These are phyloP conservation scores for Volutella citrinella DNA, from an alignment of 2,329 filamentous ascomycete species.

Conservation along the genomic window DNA sequence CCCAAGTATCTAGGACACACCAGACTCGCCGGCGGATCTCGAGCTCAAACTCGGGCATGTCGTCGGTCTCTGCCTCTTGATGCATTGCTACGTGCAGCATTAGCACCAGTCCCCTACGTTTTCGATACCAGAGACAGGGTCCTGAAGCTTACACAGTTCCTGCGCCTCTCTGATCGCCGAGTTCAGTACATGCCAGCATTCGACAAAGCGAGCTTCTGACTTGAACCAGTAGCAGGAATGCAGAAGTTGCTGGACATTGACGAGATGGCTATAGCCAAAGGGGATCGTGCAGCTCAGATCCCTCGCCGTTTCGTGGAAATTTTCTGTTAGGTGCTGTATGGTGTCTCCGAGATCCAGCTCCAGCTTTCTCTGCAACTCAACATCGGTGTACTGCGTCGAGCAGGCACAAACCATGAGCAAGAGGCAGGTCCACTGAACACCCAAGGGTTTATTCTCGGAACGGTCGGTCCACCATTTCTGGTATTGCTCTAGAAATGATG, in stretches of 20 bases:
- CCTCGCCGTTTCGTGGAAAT: slow-evolving; percentile 31
- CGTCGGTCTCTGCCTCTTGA: slow-evolving; percentile 25
- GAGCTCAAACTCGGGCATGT: slow-evolving; percentile 31
- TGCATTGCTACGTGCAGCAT: slow-evolving; percentile 24
- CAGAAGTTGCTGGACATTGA: slow-evolving; percentile 33
- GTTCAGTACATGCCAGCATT: slow-evolving; percentile 36
- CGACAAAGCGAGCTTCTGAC: slow-evolving; percentile 33
- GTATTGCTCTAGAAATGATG: slow-evolving; percentile 34
- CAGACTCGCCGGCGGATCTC: slow-evolving; percentile 36
- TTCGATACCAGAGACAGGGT: too few relatives aligned
- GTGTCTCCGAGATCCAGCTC: slow-evolving; percentile 28
- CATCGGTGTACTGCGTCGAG: slow-evolving; percentile 31
- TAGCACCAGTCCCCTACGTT: not conserved
- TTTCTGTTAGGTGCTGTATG: slow-evolving; percentile 27
- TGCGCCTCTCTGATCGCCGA: slow-evolving; percentile 35
- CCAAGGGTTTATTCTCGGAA: slow-evolving; percentile 27
- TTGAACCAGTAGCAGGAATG: slow-evolving; percentile 39
- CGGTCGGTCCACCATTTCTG: slow-evolving; percentile 33
- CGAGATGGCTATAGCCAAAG: slow-evolving; percentile 29
- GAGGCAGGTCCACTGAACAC: slow-evolving; percentile 36
- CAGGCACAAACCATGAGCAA: slow-evolving; percentile 38
- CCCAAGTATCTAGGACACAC: slow-evolving; percentile 37
- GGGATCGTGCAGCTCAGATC: slow-evolving; percentile 32
- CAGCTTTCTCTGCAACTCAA: slow-evolving; percentile 28
- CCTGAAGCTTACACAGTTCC: slow-evolving; percentile 30